Base-by-base conservation (phyloP, 495 filamentous ascomycete species). In the Podospora fimiseda region DNA sequence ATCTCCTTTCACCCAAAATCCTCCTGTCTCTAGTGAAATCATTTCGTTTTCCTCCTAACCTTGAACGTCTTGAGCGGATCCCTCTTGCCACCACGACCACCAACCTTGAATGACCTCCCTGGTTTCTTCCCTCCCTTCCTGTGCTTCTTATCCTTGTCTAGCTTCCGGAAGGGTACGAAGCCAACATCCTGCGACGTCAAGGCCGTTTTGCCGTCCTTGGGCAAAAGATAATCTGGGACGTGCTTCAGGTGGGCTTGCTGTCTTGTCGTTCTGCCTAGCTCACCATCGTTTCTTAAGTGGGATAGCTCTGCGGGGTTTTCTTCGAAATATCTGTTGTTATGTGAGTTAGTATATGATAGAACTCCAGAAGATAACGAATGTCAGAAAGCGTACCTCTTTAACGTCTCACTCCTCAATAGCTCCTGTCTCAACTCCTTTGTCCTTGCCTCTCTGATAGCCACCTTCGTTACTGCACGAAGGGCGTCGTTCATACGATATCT, bases 51-150 rank as follows among this genome's bases (percentile, higher is more conserved):
- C 43, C 69, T 63, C 50, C 73, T 61, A 1, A 75, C 80, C 66
- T 88, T 95, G 68, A 96, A 95, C 9, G 86, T 87, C 76, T 91
- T 96, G 68, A 98, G 72, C 37, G 92, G 90, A 77, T 98, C 88
- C 50, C 74, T 70, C 62, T 82, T 88, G 53, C 68, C 69, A 14
- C 68, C 68, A 52, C 82, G 88, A 53, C 68, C 69, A 14, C 68
- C 68, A 52, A 60, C 57, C 58, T 70, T 79, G 57, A 70, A 80
- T 11, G 74, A 73, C 54, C 77, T 81, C 47, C 78, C 77, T 9
- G n/a, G n/a, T 52, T 76, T 80, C 57, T 78, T 72, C 69, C 84
- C 86, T 2, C 84, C 80, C 65, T 85, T 90, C 50, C 84, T 78
- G 59, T 89, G 88, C 48, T 84, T 77, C 65, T 88, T 86, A 58